These are phyloP conservation scores for Syzygium aqueum DNA, from an alignment of 345 rosid genomes.

Conservation along the genomic window DNA sequence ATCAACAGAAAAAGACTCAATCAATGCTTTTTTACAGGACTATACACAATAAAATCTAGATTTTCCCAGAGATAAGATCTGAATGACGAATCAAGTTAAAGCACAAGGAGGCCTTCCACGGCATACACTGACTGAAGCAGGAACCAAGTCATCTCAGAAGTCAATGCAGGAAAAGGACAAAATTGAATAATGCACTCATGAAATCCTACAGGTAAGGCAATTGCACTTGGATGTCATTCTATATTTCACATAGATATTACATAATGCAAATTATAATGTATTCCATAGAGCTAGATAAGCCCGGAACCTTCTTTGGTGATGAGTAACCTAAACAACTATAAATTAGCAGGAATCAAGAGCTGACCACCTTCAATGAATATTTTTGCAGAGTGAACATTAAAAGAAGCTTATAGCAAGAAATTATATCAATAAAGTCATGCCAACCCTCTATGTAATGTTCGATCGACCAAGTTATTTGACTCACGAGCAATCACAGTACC, in stretches of 20 bases:
- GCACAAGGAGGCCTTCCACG: not conserved
- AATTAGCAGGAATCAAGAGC: not conserved
- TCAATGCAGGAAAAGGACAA: not conserved
- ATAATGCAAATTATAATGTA: not conserved
- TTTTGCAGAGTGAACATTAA: not conserved
- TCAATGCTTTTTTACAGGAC: not conserved
- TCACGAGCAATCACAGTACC: constrained; percentile 31
- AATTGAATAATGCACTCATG: not conserved
- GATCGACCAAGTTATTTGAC: not conserved
- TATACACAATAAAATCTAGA: not conserved
- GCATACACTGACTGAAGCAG: not conserved
- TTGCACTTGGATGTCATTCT: not conserved
- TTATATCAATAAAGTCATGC: not conserved
- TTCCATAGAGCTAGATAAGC: not conserved
- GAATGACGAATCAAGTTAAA: not conserved
- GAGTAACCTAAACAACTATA: not conserved
- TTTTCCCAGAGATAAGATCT: not conserved
- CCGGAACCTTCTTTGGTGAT: not conserved
- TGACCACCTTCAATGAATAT: not conserved
- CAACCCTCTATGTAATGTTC: not conserved
- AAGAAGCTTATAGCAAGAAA: not conserved
- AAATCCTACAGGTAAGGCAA: not conserved
- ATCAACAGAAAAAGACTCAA: constrained; percentile 1
- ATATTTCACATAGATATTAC: not conserved
- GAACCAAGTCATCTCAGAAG: not conserved